Percentiles rank a stretch among this genome's conserved stretches.
These are phyloP conservation scores for Sporothrix curviconia DNA, from an alignment of 2,329 filamentous ascomycete genomes.

Conservation along the genomic window DNA sequence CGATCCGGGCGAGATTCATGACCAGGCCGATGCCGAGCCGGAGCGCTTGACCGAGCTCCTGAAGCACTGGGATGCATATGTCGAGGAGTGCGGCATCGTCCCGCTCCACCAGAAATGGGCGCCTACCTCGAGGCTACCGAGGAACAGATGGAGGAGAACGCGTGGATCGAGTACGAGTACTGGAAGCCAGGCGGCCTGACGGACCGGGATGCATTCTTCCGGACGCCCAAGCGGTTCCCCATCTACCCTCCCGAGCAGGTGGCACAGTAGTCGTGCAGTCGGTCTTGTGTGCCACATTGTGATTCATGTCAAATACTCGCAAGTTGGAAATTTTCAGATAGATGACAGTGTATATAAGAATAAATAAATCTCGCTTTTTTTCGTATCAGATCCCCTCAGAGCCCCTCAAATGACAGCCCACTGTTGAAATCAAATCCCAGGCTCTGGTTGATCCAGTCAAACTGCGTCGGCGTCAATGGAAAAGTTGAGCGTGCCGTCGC, in stretches of 20 bases:
- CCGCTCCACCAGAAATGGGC: conserved; percentile 8
- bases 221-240: conserved; percentile 6
- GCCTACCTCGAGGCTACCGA: conserved; percentile 11
- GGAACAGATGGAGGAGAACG: conserved; percentile 13
- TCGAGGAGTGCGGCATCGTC: conserved; percentile 43
- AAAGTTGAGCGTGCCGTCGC: conserved; percentile 12
- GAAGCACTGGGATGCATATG: conserved; percentile 31
- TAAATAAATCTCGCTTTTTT: neutral
- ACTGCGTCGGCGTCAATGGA: conserved; percentile 12
- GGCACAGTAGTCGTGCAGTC: neutral
- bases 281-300: no score
- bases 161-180: conserved; percentile 14
- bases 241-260: neutral
- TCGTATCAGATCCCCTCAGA: neutral
- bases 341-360: neutral
- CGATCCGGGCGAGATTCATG: conserved; percentile 40
- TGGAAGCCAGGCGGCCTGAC: conserved; percentile 8
- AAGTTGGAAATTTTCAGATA: neutral
- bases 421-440: conserved; percentile 8
- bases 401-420: neutral
- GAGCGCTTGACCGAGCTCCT: conserved; percentile 27
- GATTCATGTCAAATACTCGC: no score
- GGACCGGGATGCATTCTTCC: conserved; percentile 5
- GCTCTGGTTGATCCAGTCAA: conserved; percentile 14
- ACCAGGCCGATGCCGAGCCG: conserved; percentile 29